These are phyloP conservation scores for Metschnikowia proteae DNA, from an alignment of 805 yeast genomes.

Conservation along the genomic window DNA sequence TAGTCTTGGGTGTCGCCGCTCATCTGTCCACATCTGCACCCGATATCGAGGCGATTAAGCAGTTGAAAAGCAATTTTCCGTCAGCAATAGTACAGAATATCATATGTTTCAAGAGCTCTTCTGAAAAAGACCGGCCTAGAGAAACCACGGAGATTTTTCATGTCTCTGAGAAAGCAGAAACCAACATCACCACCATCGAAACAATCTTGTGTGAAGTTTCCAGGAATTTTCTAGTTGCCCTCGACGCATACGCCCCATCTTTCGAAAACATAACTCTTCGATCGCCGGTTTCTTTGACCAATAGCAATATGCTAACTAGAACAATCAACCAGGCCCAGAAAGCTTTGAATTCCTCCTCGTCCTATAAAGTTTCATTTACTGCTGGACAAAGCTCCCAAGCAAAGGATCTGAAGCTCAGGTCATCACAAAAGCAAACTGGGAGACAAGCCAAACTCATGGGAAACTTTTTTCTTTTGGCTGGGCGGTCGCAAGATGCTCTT, in stretches of 20 bases:
- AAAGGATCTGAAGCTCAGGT: slow-evolving; percentile 30
- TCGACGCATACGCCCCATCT: slow-evolving; percentile 68
- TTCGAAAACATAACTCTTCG: slow-evolving; percentile 76
- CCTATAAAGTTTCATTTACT: slow-evolving; percentile 32
- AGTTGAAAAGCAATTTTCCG: slow-evolving; percentile 45
- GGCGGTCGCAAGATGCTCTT: slow-evolving; percentile 69
- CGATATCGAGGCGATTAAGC: slow-evolving; percentile 6
- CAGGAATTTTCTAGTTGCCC: slow-evolving; percentile 54
- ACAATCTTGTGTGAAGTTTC: slow-evolving; percentile 73
- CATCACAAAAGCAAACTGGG: slow-evolving; percentile 53
- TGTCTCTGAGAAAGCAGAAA: slow-evolving; percentile 26
- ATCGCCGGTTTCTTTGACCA: slow-evolving; percentile 69
- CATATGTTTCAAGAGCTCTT: slow-evolving; percentile 52
- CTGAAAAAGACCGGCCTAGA: not conserved
- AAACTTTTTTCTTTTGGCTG: slow-evolving; percentile 74
- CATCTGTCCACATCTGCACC: slow-evolving; percentile 17
- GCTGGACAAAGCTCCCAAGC: slow-evolving; percentile 12
- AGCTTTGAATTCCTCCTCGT: slow-evolving; percentile 39
- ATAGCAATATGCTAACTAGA: slow-evolving; percentile 42
- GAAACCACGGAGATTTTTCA: slow-evolving; percentile 15
- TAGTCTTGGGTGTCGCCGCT: slow-evolving; percentile 47
- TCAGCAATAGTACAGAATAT: slow-evolving; percentile 52
- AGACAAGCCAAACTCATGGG: slow-evolving; percentile 75
- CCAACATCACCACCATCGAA: slow-evolving; percentile 39
- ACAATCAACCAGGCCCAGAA: slow-evolving; percentile 42